Base-by-base conservation (phyloP, 164 flowering plant species). In the Akebia trifoliata region DNA sequence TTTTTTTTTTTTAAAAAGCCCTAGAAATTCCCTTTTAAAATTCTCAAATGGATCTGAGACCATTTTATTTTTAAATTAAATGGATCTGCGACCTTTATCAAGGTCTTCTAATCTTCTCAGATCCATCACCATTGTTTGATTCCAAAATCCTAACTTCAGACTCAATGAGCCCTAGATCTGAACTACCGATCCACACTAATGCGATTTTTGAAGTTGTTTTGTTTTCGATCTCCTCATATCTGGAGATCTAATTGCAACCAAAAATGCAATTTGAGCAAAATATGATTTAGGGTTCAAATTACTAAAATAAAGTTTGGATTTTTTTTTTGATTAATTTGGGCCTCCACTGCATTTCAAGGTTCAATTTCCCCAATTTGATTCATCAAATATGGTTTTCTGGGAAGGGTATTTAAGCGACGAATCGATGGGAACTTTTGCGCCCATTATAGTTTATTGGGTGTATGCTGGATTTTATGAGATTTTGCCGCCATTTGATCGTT, bases 331-430 rank as follows among this genome's bases (percentile, higher is more conserved):
- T 47, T 5, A 25, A 20, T 9, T 6, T 29, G 20, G 39, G 50
- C 18, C 15, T 11, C 31, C 30, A 17, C 21, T 6, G n/a, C 2
- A 30, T 32, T 28, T 24, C 28, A n/a, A 1, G 15, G 32, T 32
- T 11, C 6, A 25, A 34, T 15, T 17, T 30, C 5, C 9, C 11
- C n/a, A 4, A 14, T 38, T 49, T 28, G 37, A 5, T 22, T 0
- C n/a, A n/a, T n/a, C 14, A 11, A 67, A 52, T 42, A 85, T 85
- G 93, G 89, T 78, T 59, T 83, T 85, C 42, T 86, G 94, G 90
- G 94, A 86, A 58, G 85, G 85, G 25, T 82, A 86, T 64, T 71
- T 75, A 55, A 85, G 90, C 50, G 97, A 86, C 67, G 97, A 90
- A 52, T 63, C 72, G 1, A 77, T 86, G 90, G 95, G 94, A 0